Conservation (phyloP, 768 basidiomycete genomes). For the Trametes maxima region DNA sequence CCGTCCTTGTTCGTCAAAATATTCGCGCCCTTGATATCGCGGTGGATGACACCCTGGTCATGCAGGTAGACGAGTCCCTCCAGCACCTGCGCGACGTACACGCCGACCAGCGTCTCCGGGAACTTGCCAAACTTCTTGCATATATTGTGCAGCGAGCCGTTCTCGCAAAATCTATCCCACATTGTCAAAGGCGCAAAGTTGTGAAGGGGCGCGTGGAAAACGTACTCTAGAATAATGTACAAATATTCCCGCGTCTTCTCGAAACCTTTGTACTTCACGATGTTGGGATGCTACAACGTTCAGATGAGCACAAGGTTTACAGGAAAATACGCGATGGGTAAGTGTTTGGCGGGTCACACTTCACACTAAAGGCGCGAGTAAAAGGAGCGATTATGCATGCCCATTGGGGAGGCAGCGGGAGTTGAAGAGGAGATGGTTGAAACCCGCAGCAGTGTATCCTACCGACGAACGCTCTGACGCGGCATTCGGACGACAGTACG, state of each 20-base stretch:
- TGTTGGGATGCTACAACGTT: slow-evolving; percentile 79
- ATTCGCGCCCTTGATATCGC: slow-evolving; percentile 99
- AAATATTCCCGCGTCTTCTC: slow-evolving; percentile 92
- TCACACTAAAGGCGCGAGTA: neutral
- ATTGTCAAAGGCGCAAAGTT: neutral
- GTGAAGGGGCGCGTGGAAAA: neutral
- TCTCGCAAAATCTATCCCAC: slow-evolving; percentile 84
- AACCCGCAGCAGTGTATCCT: too few relatives aligned
- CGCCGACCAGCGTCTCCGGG: slow-evolving; percentile 93
- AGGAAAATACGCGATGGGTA: neutral
- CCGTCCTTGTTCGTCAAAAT: slow-evolving; percentile 99
- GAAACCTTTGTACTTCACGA: slow-evolving; percentile 99
- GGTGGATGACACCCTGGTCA: slow-evolving; percentile 98
- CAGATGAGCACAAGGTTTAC: neutral
- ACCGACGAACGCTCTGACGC: neutral
- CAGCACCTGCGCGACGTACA: slow-evolving; percentile 95
- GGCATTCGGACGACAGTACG: neutral
- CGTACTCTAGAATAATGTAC: slow-evolving; percentile 95
- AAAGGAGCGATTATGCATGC: neutral
- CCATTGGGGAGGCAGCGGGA: neutral
- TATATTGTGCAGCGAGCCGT: slow-evolving; percentile 94
- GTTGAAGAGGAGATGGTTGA: too few relatives aligned
- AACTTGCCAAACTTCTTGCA: slow-evolving; percentile 98
- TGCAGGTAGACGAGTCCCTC: slow-evolving; percentile 96
- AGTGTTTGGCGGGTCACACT: neutral